These are phyloP conservation scores for Stachybotrys elegans DNA, from an alignment of 2,329 filamentous ascomycete genomes.

Conservation along the genomic window DNA sequence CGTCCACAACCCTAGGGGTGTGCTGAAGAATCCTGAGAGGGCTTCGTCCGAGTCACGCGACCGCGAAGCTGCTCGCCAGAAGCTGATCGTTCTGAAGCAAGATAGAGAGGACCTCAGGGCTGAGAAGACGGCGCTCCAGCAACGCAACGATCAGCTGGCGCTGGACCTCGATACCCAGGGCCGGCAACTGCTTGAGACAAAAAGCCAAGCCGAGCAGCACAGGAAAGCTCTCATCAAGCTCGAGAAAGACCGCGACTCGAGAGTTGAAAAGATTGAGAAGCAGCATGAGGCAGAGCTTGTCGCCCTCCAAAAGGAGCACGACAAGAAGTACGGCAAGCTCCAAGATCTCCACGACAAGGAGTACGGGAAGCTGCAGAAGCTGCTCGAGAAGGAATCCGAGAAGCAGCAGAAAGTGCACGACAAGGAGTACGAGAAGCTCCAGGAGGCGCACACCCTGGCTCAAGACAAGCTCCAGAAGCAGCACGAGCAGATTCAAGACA, in stretches of 20 bases:
- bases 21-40: too few relatives aligned
- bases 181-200: neutral
- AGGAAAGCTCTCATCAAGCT: slow-evolving; percentile 4
- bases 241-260: slow-evolving; percentile 13
- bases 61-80: neutral
- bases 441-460: slow-evolving; percentile 16
- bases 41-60: neutral
- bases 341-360: slow-evolving; percentile 13
- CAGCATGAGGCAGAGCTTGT: slow-evolving; percentile 15
- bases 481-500: slow-evolving; percentile 8
- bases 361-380: neutral
- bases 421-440: slow-evolving; percentile 12
- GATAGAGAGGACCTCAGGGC: neutral
- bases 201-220: neutral
- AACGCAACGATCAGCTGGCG: neutral
- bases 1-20: too few relatives aligned
- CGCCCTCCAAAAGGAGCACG: slow-evolving; percentile 14
- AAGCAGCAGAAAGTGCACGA: neutral
- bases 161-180: neutral
- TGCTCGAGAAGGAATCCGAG: neutral
- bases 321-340: slow-evolving; percentile 2
- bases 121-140: neutral
- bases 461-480: slow-evolving; percentile 15
- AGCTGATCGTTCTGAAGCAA: neutral
- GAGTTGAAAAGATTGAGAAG: slow-evolving; percentile 15